phyloP scores from a whole-genome alignment of 2,329 filamentous ascomycete species.

The Epichloe brachyelytri region DNA sequence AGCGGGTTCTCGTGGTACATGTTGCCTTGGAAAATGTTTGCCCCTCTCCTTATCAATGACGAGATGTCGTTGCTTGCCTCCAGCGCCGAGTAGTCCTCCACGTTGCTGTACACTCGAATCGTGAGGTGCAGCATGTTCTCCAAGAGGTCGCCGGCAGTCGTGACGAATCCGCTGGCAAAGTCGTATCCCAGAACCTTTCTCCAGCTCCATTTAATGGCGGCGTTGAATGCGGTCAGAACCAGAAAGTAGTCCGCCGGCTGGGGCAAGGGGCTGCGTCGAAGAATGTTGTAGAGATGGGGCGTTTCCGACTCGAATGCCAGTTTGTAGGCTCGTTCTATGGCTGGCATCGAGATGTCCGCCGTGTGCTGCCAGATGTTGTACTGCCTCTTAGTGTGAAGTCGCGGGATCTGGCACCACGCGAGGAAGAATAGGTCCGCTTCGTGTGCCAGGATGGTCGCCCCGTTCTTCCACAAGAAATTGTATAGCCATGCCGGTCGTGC shows the following conservation, averaged over 20 bases:
- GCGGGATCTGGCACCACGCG: not conserved
- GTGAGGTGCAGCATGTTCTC: not conserved
- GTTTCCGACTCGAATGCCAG: not conserved
- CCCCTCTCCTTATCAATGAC: not conserved
- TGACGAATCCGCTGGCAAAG: not conserved
- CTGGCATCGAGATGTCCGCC: not conserved
- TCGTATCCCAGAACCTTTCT: not conserved
- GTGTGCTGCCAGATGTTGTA: not conserved
- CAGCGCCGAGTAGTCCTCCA: not conserved
- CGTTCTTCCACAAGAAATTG: not conserved
- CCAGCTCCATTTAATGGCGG: not conserved
- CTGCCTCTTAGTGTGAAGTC: not conserved
- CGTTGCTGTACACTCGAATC: not conserved
- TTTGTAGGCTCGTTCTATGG: not conserved
- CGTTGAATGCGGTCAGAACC: not conserved
- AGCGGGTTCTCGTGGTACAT: not conserved
- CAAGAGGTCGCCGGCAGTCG: rapidly evolving
- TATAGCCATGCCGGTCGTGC: conserved; percentile 1
- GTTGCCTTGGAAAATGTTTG: not conserved
- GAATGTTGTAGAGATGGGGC: not conserved
- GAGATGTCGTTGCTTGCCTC: not conserved
- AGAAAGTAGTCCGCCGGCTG: not conserved
- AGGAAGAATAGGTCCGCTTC: not conserved
- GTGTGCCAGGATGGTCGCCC: not conserved
- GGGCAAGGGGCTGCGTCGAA: not conserved